Evolutionary conservation across 2,329 filamentous ascomycete genomes (phyloP), one percentile per base, ranked within the genome.

Genomic region (Aspergillus nomiae): DNA sequence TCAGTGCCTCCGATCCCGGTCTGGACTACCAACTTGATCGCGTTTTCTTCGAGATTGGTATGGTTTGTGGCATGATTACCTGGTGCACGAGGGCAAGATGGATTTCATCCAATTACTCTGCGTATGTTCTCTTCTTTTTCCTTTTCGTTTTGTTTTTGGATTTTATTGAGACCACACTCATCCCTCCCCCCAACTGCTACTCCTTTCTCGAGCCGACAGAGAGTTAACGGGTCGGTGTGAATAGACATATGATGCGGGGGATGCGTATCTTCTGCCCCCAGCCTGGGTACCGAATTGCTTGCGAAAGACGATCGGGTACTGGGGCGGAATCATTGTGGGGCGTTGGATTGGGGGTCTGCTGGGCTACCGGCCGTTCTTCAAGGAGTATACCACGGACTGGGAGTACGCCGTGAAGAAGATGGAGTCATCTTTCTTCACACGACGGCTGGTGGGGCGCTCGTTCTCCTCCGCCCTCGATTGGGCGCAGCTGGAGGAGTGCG

Each of bases 321-420:
- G 38, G 38, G 38, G 38, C 8, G 54, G 54, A 24, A 36, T 56
- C 16, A 41, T 56, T 24, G 54, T 56, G 38, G 54, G 54, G n/a
- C 32, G 54, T 6, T 56, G 54, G 54, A 56, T 56, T 28, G 54
- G 54, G 14, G 54, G 54, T 7, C 54, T 56, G n/a, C 16, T 56
- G 21, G 61, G 63, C 32, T 65, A 65, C 36, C 59, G 61, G 38
- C 63, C 63, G 12, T 65, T 63, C 41, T 61, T 63, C 41, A 54
- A 50, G 43, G 61, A 65, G 53, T 65, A 63, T 21, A 63, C 63
- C 3, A 63, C 61, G 5, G 63, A 65, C 46, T 65, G 61, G 63
- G 63, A 63, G 2, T 60, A 58, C 21, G 63, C 63, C 26, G 61
- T 63, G 11, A 26, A 34, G 19, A 65, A 65, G 45, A 65, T 65